These are phyloP conservation scores for Dothideomycetes sp. DNA, from an alignment of 2,329 filamentous ascomycete genomes.

Conservation along the genomic window DNA sequence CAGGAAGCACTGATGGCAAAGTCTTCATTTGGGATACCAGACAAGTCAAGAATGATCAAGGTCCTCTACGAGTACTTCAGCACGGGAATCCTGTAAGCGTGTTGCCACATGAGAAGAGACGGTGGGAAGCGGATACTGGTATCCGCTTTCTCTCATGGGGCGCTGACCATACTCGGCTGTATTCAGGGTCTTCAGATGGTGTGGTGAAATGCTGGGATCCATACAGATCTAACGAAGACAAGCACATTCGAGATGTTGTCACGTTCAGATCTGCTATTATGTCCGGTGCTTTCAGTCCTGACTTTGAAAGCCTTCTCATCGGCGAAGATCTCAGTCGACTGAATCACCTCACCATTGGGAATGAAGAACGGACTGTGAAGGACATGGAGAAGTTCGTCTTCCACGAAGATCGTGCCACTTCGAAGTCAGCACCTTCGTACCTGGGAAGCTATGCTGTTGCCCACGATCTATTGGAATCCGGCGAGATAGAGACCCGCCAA, in stretches of 20 bases:
- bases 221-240: constrained; percentile 38
- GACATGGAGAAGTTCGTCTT: constrained; percentile 21
- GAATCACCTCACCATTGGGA: constrained; percentile 37
- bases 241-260: constrained; percentile 39
- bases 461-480: constrained; percentile 18
- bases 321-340: constrained; percentile 47
- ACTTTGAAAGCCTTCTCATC: constrained; percentile 43
- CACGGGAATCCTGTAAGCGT: constrained; percentile 43
- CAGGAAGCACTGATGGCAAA: constrained; percentile 48
- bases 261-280: constrained; percentile 43
- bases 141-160: constrained; percentile 49
- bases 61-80: constrained; percentile 35
- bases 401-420: not conserved
- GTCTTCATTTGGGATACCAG: constrained; percentile 53
- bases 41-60: constrained; percentile 21
- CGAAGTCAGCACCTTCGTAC: too few species aligned
- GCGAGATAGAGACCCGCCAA: constrained; percentile 24
- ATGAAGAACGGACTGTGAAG: constrained; percentile 19
- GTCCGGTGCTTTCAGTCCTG: constrained; percentile 45
- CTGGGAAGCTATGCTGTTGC: constrained; percentile 3
- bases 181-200: constrained; percentile 51
- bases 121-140: constrained; percentile 46
- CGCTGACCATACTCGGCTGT: constrained; percentile 38
- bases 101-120: constrained; percentile 28
- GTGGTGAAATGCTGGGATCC: constrained; percentile 50